Conservation (phyloP, 768 basidiomycete genomes). For the Termitomyces eurrhizus region DNA sequence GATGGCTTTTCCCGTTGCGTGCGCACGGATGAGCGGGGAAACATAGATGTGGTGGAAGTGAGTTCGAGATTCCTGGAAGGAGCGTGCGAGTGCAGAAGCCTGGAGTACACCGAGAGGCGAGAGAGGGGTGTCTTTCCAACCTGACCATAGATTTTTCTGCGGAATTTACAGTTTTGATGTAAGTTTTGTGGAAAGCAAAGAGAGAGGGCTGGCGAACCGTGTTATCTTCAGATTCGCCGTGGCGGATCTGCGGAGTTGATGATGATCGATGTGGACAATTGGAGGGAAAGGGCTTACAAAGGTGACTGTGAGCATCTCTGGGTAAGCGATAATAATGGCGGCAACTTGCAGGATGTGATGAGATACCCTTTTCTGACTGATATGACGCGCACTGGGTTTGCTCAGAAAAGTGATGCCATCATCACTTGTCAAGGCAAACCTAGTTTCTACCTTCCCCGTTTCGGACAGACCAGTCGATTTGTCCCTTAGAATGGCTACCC, state of each 20-base stretch:
- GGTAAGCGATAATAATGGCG: background rate
- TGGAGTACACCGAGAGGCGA: conserved; percentile 63
- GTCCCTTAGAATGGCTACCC: too few species aligned
- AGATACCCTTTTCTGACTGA: background rate
- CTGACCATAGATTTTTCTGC: conserved; percentile 58
- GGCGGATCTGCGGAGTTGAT: conserved; percentile 1
- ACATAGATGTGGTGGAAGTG: conserved; percentile 57
- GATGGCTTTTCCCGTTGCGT: conserved; percentile 56
- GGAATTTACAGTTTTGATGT: background rate
- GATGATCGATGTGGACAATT: background rate
- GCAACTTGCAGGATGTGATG: background rate
- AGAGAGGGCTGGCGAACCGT: background rate
- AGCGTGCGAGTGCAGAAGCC: conserved; percentile 57
- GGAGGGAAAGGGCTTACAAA: background rate
- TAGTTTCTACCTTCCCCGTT: too few species aligned
- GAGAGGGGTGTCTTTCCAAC: conserved; percentile 74
- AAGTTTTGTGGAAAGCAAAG: too few species aligned
- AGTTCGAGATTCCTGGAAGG: conserved; percentile 36
- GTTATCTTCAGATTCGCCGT: conserved; percentile 10
- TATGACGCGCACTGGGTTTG: too few species aligned
- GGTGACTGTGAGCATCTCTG: conserved; percentile 9
- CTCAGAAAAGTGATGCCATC: too few species aligned
- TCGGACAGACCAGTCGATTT: too few species aligned
- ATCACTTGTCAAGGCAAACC: too few species aligned
- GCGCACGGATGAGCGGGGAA: conserved; percentile 64